phyloP scores from a whole-genome alignment of 73 alveolate genomes.

The Uronychia setigera region DNA sequence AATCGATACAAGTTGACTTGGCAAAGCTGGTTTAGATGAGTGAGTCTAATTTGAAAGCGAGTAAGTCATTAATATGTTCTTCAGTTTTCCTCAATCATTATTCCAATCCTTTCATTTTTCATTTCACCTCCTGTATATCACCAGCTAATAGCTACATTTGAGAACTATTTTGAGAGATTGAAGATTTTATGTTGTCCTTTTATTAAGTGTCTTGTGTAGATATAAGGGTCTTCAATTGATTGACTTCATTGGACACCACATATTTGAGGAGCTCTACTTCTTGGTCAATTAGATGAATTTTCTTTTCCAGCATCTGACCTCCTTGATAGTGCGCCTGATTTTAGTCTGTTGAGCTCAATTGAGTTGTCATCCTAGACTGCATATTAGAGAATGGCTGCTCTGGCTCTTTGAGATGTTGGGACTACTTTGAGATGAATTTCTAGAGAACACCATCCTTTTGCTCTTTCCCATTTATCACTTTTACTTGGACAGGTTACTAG shows the following conservation, averaged over 20 bases:
- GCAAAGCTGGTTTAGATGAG: too few species aligned
- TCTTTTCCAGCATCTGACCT: not conserved
- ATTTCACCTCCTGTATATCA: not conserved
- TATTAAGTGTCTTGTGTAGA: not conserved
- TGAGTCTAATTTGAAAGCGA: too few species aligned
- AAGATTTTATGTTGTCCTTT: not conserved
- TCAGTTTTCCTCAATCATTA: not conserved
- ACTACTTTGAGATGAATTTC: not conserved
- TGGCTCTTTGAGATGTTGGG: not conserved
- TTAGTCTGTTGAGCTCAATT: not conserved
- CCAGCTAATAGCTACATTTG: not conserved
- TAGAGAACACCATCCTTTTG: too few species aligned
- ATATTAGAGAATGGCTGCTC: not conserved
- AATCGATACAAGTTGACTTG: too few species aligned
- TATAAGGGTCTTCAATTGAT: not conserved
- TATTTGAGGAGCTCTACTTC: not conserved
- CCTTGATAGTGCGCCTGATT: too few species aligned
- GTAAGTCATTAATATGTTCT: not conserved
- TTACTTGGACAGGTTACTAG: too few species aligned
- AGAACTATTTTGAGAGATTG: not conserved
- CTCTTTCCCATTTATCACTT: too few species aligned
- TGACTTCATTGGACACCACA: not conserved
- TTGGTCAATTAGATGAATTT: not conserved
- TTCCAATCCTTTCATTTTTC: not conserved
- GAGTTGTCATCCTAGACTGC: too few species aligned